Conservation (phyloP, 2,329 filamentous ascomycete genomes). For the Claviceps sp. region DNA sequence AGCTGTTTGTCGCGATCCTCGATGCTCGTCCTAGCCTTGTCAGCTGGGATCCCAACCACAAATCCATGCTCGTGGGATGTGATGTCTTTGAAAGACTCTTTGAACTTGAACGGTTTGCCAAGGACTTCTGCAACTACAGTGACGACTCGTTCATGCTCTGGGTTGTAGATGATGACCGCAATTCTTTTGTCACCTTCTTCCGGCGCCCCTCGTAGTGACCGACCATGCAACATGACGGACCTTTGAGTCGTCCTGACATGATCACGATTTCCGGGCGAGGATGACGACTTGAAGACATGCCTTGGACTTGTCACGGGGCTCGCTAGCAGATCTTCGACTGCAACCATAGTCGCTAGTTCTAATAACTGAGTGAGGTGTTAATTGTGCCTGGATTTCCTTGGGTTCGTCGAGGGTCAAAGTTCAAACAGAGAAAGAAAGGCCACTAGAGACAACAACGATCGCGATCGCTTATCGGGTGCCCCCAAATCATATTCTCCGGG, state of each 20-base stretch:
- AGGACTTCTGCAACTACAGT: slow-evolving; percentile 65
- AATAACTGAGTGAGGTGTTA: neutral
- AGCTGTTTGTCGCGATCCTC: slow-evolving; percentile 42
- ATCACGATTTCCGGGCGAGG: slow-evolving; percentile 15
- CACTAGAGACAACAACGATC: neutral
- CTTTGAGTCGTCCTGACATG: slow-evolving; percentile 23
- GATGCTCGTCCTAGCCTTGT: slow-evolving; percentile 43
- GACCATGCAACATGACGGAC: slow-evolving; percentile 21
- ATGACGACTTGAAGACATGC: slow-evolving; percentile 13
- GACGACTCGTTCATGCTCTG: slow-evolving; percentile 60
- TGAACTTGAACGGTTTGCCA: slow-evolving; percentile 55
- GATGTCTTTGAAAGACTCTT: slow-evolving; percentile 40
- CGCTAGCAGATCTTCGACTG: slow-evolving; percentile 24
- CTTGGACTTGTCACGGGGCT: slow-evolving; percentile 19
- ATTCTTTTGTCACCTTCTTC: slow-evolving; percentile 42
- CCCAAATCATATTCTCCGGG: neutral
- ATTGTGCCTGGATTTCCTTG: neutral
- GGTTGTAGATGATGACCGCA: slow-evolving; percentile 55
- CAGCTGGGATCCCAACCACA: slow-evolving; percentile 53
- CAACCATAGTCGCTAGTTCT: slow-evolving; percentile 18
- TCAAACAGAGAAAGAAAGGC: neutral
- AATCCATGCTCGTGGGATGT: slow-evolving; percentile 41
- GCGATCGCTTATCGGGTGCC: neutral
- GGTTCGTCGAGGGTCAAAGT: neutral
- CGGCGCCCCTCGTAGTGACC: slow-evolving; percentile 31